A percentile compares a stretch with the other conserved stretches of the same genome.
Evolutionary conservation across 148 eudicot genomes (phyloP).

Genomic region (Chenopodium quinoa): DNA sequence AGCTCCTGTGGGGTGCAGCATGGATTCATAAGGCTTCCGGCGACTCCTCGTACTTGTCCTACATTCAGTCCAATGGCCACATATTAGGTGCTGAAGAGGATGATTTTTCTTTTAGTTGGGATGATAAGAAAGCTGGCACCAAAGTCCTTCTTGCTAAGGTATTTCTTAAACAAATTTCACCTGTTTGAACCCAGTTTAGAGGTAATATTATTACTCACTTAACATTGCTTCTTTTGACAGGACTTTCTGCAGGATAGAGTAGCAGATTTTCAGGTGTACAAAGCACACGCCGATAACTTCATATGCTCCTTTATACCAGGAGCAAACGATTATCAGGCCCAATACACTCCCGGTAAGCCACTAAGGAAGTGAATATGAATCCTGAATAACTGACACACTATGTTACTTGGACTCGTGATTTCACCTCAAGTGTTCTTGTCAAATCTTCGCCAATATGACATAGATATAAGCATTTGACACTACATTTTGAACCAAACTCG

Average conservation of each 20-base stretch:
- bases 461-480: not conserved
- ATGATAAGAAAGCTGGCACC: constrained; percentile 77
- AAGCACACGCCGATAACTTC: constrained; percentile 74
- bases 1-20: constrained; percentile 89
- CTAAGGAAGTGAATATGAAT: too few species aligned
- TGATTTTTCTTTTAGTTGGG: constrained; percentile 81
- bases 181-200: not conserved
- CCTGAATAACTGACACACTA: not conserved
- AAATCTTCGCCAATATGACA: too few species aligned
- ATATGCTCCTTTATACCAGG: constrained; percentile 77
- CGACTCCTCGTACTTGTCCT: constrained; percentile 47
- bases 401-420: not conserved
- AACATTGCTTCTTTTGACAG: constrained; percentile 30
- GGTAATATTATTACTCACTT: not conserved
- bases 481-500: not conserved
- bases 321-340: constrained; percentile 58
- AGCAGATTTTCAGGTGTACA: constrained; percentile 55
- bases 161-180: not conserved
- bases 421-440: not conserved
- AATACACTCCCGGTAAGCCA: constrained; percentile 69
- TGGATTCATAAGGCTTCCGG: constrained; percentile 81
- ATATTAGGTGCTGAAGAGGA: constrained; percentile 69
- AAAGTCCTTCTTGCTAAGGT: constrained; percentile 80
- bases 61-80: constrained; percentile 75
- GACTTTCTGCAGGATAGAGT: constrained; percentile 52